Percentiles rank a stretch among this genome's conserved stretches.
Conservation (phyloP, 768 basidiomycete species). For the Macrolepiota albuminosa region DNA sequence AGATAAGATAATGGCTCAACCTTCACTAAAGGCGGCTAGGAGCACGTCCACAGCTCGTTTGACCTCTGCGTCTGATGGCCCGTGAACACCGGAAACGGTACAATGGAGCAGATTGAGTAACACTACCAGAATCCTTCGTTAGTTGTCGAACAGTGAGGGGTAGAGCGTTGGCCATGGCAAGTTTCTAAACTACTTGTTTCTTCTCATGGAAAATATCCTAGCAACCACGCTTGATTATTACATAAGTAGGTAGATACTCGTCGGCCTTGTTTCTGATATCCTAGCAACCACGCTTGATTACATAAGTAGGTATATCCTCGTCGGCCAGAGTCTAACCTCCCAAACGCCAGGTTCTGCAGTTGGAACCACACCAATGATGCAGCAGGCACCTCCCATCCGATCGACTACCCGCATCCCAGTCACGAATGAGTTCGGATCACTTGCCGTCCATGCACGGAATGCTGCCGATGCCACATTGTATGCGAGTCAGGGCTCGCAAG, state of each 20-base stretch:
- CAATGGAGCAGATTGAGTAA: background rate
- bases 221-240: background rate
- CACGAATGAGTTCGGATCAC: background rate
- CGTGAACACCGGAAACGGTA: background rate
- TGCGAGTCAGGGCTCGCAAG: background rate
- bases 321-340: background rate
- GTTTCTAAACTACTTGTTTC: background rate
- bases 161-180: background rate
- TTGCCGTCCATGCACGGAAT: background rate
- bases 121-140: slow-evolving; percentile 9
- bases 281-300: background rate
- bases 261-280: background rate
- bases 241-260: too few species aligned
- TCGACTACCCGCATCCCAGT: background rate
- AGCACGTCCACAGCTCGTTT: slow-evolving; percentile 7
- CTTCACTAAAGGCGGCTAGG: slow-evolving; percentile 10
- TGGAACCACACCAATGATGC: background rate
- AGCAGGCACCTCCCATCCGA: background rate
- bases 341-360: background rate
- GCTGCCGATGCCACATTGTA: background rate
- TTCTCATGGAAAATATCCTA: background rate
- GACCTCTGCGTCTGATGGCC: slow-evolving; percentile 7
- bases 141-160: slow-evolving; percentile 5
- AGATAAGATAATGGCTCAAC: slow-evolving; percentile 1
- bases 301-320: too few species aligned